Base-by-base conservation (phyloP, 129 eudicot species). In the Dittrichia graveolens region DNA sequence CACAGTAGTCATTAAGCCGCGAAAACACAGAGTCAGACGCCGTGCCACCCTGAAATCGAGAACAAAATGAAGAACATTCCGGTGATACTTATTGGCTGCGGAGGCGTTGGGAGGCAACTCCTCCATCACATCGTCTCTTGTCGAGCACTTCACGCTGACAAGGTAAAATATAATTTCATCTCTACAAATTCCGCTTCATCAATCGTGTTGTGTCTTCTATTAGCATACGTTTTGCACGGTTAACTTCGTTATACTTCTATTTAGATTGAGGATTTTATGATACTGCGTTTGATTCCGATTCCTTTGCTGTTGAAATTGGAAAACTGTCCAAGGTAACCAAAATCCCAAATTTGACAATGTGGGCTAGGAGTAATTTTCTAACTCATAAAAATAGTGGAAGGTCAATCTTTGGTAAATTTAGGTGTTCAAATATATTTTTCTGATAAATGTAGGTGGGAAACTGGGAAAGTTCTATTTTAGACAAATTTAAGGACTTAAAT, bases 41-140 rank as follows among this genome's bases (percentile, higher is more conserved):
- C 38, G 35, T 12, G 46, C 16, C 18, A 50, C 58, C 42, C 72
- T 61, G 59, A 71, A 47, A 57, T 39, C 55, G 14, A 43, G 48
- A 37, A 39, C 11, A 71, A 77, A 60, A 94, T 90, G 99, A 86
- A 82, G 84, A 81, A 42, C 42, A 84, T 94, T 55, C 65, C 94
- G 35, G 14, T 94, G 73, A 68, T 94, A 71, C 44, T 94, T 47
- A 81, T 94, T 80, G 99, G 99, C 0, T 94, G 99, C 49, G 99
- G 99, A 35, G 99, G 98, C 8, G 98, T 94, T 3, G 98, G 98
- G 49, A 81, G 89, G 42, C 89, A 94, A 54, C 87, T 94, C 75
- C 85, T 94, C 56, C 85, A 86, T 3, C 99, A 94, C 89, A 83
- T 90, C 80, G 80, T 90, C 70, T 79, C 93, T 10, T 87, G 89